Percentiles rank a stretch among this genome's conserved stretches.
Conservation (phyloP, 116 monocot genomes). For the Iris pallida region DNA sequence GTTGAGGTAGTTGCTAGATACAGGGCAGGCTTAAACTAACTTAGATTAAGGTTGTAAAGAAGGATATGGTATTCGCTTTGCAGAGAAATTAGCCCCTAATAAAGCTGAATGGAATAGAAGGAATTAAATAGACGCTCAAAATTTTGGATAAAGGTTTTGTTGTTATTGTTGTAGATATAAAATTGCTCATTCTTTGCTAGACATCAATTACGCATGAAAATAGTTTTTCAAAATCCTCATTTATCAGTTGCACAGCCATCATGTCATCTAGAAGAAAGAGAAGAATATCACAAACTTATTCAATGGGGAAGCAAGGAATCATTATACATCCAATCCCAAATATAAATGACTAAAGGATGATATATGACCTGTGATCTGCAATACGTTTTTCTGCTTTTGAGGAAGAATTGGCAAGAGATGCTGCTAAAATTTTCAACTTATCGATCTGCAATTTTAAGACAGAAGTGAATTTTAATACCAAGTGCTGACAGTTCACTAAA, state of each 20-base stretch:
- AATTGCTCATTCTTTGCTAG: neutral
- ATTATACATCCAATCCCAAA: neutral
- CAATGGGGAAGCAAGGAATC: neutral
- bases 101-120: no score
- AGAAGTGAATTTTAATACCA: constrained; percentile 2
- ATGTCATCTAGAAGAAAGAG: neutral
- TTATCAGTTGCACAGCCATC: neutral
- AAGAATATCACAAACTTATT: neutral
- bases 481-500: neutral
- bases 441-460: constrained; percentile 58
- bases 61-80: no score
- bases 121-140: no score
- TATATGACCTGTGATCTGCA: constrained; percentile 71
- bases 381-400: constrained; percentile 96
- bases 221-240: neutral
- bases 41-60: no score
- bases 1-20: no score
- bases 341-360: neutral
- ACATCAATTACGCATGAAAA: neutral
- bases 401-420: constrained; percentile 85
- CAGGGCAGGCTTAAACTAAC: no score
- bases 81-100: no score
- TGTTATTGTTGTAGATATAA: neutral
- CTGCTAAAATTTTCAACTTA: constrained; percentile 82
- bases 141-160: no score